Evolutionary conservation across 2,329 filamentous ascomycete species (phyloP).

Genomic region (Clonostachys rosea): DNA sequence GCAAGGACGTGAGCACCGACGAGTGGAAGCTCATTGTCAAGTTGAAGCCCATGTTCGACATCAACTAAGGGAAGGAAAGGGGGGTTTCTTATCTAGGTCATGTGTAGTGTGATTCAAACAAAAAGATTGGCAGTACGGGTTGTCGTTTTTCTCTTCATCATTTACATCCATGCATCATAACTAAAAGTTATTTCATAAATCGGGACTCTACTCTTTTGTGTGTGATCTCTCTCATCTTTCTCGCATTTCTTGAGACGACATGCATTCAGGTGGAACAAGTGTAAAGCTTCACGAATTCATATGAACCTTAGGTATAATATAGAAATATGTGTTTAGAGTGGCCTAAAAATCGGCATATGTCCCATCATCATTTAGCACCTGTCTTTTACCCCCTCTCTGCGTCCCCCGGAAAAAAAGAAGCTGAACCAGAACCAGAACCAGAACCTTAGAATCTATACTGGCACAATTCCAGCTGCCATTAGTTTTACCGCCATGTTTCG

Average conservation of each 20-base stretch:
- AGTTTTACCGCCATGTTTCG: constrained; percentile 7
- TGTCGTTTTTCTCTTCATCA: background rate
- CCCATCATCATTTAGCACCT: background rate
- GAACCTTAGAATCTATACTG: too few species aligned
- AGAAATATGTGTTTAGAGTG: too few species aligned
- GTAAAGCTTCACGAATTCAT: background rate
- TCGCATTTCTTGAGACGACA: too few species aligned
- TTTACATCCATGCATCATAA: background rate
- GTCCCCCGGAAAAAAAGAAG: background rate
- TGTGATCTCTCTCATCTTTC: too few species aligned
- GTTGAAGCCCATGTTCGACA: constrained; percentile 91
- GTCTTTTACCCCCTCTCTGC: background rate
- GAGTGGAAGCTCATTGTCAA: constrained; percentile 96
- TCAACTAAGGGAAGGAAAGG: constrained; percentile 47
- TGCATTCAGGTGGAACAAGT: too few species aligned
- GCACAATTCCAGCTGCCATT: background rate
- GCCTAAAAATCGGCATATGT: background rate
- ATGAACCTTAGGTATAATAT: background rate
- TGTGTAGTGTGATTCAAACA: background rate
- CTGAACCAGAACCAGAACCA: too few species aligned
- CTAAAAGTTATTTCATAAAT: too few species aligned
- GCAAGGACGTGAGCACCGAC: constrained; percentile 80
- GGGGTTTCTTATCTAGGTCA: background rate
- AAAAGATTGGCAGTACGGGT: background rate
- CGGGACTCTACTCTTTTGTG: too few species aligned